phyloP scores from a whole-genome alignment of 2,329 filamentous ascomycete species.

The Aspergillus pseudonomiae region DNA sequence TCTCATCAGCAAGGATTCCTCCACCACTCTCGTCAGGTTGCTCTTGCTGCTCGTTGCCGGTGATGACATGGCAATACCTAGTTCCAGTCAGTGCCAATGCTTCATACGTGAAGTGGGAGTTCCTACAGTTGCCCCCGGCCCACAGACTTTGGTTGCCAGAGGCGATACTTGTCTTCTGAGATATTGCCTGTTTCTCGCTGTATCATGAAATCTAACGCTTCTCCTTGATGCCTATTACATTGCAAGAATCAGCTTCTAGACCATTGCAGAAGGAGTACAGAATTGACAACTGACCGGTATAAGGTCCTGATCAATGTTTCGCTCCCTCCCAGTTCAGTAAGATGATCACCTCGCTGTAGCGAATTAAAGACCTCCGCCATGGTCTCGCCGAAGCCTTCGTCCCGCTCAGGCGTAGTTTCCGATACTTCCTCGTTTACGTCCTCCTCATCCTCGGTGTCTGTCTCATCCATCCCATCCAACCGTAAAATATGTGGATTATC shows the following conservation, averaged over 20 bases:
- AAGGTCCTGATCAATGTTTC: neutral
- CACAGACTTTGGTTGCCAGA: neutral
- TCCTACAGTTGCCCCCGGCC: neutral
- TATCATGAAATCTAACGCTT: neutral
- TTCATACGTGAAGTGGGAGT: neutral
- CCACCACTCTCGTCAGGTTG: constrained; percentile 26
- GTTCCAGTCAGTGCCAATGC: neutral
- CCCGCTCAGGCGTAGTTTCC: neutral
- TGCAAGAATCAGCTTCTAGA: neutral
- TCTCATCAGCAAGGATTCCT: constrained; percentile 63
- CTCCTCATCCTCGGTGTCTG: neutral
- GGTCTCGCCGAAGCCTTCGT: neutral
- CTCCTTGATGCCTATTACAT: neutral
- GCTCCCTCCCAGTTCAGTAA: neutral
- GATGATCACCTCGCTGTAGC: neutral
- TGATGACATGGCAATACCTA: constrained; percentile 10
- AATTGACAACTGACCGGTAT: neutral
- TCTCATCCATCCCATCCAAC: neutral
- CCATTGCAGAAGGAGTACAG: neutral
- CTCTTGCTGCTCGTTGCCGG: neutral
- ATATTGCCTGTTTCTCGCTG: neutral
- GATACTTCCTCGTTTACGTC: neutral
- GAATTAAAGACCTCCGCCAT: neutral
- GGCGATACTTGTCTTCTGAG: neutral
- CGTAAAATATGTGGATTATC: neutral